Evolutionary conservation across 2,329 filamentous ascomycete species (phyloP).

Genomic region (Canariomyces notabilis): DNA sequence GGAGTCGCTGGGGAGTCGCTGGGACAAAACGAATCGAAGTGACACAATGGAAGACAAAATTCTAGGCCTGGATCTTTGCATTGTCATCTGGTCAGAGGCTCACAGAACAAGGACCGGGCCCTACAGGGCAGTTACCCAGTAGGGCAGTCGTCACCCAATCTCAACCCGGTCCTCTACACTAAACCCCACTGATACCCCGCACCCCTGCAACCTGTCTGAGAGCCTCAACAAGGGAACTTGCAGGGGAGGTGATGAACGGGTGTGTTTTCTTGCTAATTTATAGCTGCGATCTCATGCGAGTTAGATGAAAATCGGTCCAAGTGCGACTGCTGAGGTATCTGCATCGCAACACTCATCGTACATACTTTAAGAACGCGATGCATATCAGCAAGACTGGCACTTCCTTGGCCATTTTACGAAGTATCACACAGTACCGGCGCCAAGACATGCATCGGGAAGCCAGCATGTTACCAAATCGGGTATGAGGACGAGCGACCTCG

Average conservation of each 20-base stretch:
- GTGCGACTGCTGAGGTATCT: too few species aligned
- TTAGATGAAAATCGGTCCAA: too few species aligned
- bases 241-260: background rate
- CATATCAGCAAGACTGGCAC: background rate
- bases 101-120: too few species aligned
- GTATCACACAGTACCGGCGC: background rate
- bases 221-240: conserved; percentile 2
- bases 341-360: too few species aligned
- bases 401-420: background rate
- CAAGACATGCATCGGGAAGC: background rate
- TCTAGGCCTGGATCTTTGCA: too few species aligned
- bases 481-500: conserved; percentile 1
- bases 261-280: too few species aligned
- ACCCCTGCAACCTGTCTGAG: background rate
- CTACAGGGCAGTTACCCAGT: conserved; percentile 2
- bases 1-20: too few species aligned
- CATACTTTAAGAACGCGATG: too few species aligned
- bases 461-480: background rate
- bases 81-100: too few species aligned
- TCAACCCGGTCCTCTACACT: conserved; percentile 6
- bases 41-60: too few species aligned
- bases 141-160: conserved; percentile 3
- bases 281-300: too few species aligned
- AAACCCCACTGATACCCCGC: conserved; percentile 7
- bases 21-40: too few species aligned